Conservation (phyloP, 192 early-diverging fungal species). For the Linnemannia elongata region DNA sequence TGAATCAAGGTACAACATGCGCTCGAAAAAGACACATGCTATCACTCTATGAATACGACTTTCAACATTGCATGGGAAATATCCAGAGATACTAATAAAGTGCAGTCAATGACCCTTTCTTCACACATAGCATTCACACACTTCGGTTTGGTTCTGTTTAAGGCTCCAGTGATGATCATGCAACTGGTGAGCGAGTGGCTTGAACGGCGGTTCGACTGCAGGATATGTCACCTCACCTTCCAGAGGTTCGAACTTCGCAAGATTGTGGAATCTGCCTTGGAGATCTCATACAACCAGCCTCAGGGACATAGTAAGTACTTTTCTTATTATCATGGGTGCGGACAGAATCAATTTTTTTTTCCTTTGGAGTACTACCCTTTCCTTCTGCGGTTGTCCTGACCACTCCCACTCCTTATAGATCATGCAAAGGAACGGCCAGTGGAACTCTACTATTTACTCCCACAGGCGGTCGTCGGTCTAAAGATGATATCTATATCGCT, state of each 20-base stretch:
- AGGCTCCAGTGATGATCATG: constrained; percentile 25
- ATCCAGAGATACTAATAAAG: not conserved
- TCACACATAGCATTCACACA: constrained; percentile 18
- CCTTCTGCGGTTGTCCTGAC: not conserved
- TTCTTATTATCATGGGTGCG: not conserved
- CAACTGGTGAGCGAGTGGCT: constrained; percentile 43
- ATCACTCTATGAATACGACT: not conserved
- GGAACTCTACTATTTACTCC: constrained; percentile 28
- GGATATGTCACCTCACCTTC: constrained; percentile 28
- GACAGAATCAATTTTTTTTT: not conserved
- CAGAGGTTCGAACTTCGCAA: constrained; percentile 45
- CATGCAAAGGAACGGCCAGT: constrained; percentile 8
- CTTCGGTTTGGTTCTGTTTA: constrained; percentile 28
- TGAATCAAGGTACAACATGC: not conserved
- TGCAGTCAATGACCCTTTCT: not conserved
- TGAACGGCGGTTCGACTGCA: constrained; percentile 47
- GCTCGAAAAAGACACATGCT: not conserved
- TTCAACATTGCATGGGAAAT: not conserved
- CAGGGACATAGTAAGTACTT: constrained; percentile 20
- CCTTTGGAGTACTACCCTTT: not conserved
- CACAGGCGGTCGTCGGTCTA: constrained; percentile 3
- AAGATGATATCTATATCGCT: constrained; percentile 26
- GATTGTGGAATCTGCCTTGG: constrained; percentile 35
- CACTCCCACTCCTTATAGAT: not conserved
- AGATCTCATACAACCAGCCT: constrained; percentile 18